A percentile compares a stretch with the other conserved stretches of the same genome.
Conservation (phyloP, 768 basidiomycete genomes). For the Coprinopsis marcescibilis region DNA sequence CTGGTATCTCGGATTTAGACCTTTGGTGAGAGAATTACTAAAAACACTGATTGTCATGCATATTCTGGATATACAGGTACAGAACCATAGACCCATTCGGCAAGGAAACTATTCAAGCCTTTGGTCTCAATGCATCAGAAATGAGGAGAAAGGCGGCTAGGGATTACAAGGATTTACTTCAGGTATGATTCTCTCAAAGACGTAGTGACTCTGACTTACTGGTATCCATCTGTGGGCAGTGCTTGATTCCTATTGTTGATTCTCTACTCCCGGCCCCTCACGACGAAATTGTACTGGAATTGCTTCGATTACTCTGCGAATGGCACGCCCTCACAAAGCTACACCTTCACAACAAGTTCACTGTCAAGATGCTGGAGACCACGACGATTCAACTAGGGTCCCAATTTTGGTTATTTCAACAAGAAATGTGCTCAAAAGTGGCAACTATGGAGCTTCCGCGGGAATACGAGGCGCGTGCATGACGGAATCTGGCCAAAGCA, state of each 20-base stretch:
- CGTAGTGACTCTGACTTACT: background rate
- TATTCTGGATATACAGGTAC: conserved; percentile 9
- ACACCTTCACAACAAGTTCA: conserved; percentile 23
- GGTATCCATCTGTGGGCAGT: conserved; percentile 18
- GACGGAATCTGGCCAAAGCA: conserved; percentile 18
- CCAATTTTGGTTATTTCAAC: conserved; percentile 25
- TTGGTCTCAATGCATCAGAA: conserved; percentile 27
- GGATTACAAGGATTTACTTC: conserved; percentile 39
- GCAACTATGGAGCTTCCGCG: conserved; percentile 30
- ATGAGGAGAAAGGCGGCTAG: conserved; percentile 31
- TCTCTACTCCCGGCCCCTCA: conserved; percentile 27
- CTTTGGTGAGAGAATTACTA: conserved; percentile 10
- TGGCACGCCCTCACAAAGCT: conserved; percentile 33
- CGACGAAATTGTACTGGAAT: conserved; percentile 8
- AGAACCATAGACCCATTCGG: conserved; percentile 24
- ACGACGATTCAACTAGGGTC: conserved; percentile 24
- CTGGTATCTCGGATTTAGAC: conserved; percentile 18
- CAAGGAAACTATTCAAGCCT: conserved; percentile 27
- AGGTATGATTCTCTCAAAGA: conserved; percentile 22
- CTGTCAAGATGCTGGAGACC: conserved; percentile 19
- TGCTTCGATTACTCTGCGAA: conserved; percentile 21
- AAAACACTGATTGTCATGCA: background rate
- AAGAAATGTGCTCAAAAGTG: conserved; percentile 20
- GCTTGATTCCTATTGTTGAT: conserved; percentile 34
- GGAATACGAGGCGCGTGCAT: too few relatives aligned